A percentile compares a stretch with the other conserved stretches of the same genome.
Conservation (phyloP, 305 asterid species). For the Caryopteris hybrid region DNA sequence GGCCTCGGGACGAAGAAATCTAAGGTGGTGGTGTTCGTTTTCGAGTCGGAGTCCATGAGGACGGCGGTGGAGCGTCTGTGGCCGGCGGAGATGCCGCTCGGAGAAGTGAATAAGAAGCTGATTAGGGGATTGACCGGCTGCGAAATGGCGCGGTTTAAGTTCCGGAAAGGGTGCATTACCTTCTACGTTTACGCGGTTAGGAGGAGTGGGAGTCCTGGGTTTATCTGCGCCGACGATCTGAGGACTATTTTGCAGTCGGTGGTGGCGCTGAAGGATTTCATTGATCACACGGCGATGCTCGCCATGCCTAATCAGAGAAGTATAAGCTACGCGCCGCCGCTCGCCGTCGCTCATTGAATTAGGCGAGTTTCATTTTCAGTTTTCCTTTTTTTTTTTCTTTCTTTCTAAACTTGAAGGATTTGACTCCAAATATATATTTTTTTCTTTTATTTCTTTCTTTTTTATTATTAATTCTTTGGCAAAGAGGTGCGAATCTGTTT, state of each 20-base stretch:
- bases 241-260: constrained; percentile 58
- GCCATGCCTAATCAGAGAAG: constrained; percentile 90
- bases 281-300: constrained; percentile 95
- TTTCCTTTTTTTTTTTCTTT: background rate
- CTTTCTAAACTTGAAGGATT: background rate
- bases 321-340: constrained; percentile 47
- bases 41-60: constrained; percentile 65
- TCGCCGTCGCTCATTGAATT: constrained; percentile 64
- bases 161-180: constrained; percentile 76
- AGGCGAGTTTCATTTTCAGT: background rate
- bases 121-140: constrained; percentile 59
- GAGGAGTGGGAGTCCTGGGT: constrained; percentile 49
- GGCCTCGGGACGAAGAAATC: constrained; percentile 88
- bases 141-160: constrained; percentile 84
- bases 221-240: constrained; percentile 70
- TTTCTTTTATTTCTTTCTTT: background rate
- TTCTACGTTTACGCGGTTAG: constrained; percentile 86
- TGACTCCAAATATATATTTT: constrained; percentile 13
- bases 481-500: background rate
- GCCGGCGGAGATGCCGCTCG: constrained; percentile 89
- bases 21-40: constrained; percentile 68
- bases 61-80: constrained; percentile 51
- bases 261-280: constrained; percentile 80
- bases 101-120: constrained; percentile 76
- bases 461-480: background rate